Evolutionary conservation across 2,329 filamentous ascomycete species (phyloP), one percentile per base, ranked within the genome.

Genomic region (Waltergamsia citrina): DNA sequence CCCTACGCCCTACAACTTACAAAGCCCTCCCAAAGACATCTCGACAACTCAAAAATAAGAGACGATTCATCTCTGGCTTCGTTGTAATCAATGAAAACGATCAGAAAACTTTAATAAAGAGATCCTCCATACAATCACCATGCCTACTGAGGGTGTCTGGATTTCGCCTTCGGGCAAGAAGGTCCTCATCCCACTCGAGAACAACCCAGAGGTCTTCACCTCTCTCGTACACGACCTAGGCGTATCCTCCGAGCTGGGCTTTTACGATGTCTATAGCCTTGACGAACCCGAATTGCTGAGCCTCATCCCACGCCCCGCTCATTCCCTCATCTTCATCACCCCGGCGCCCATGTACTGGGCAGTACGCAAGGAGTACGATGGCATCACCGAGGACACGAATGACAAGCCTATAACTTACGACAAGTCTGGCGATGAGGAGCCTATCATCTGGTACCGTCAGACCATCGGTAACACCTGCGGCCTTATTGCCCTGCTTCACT

Each of bases 381-480:
- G 49, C 36, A 48, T 42, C 3, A 33, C 42, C 6, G 41, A 46
- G 18, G 37, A 38, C 5, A 38, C 43, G 10, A 34, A 50, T 12
- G 12, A 23, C 5, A 14, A 23, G 5, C 42, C 47, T 8, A 23
- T 52, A 20, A 52, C 52, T 2, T 62, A 63, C 41, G 38, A 49
- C 22, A 49, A 50, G 16, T 41, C 43, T 7, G 57, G 56, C 3
- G 44, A 48, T 5, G 52, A 58, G 1, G 81, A 88, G 45, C 73
- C 81, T 6, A 75, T 88, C 1, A 62, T 85, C 14, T 93, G 85
- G 85, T 92, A 86, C 61, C 79, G 79, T 49, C 85, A 93, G 56
- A 92, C 83, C 0, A 92, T 93, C 47, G 73, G 77, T 38, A 81
- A 92, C 51, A 82, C 85, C 1, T 93, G 85, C 51, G 85, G 85